Conservation (phyloP, 306 rosid genomes). For the Mimosa bimucronata region DNA sequence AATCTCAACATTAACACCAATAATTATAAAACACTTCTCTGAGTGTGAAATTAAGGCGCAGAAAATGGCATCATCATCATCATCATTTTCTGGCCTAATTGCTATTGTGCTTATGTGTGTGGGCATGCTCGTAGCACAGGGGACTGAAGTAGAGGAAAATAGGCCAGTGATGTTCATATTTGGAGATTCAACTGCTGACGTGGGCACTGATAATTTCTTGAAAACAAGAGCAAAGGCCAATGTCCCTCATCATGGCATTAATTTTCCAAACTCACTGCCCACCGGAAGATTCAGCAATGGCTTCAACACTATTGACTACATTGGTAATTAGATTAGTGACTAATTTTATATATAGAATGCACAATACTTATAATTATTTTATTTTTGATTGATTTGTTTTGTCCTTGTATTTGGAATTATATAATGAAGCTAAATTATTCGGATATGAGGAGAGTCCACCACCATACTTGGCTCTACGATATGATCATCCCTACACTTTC, state of each 20-base stretch:
- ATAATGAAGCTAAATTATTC: slow-evolving; percentile 33
- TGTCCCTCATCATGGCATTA: slow-evolving; percentile 50
- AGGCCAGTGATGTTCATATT: slow-evolving; percentile 50
- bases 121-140: slow-evolving; percentile 23
- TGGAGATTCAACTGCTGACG: slow-evolving; percentile 62
- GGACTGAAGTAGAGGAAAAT: background rate
- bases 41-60: slow-evolving; percentile 17
- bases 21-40: background rate
- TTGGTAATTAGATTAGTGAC: slow-evolving; percentile 33
- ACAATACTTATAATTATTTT: background rate
- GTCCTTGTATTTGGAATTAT: background rate
- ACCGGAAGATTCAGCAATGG: slow-evolving; percentile 74
- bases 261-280: slow-evolving; percentile 46
- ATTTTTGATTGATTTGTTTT: background rate
- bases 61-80: slow-evolving; percentile 38
- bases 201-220: slow-evolving; percentile 60
- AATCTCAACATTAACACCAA: background rate
- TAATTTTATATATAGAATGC: background rate
- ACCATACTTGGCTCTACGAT: slow-evolving; percentile 41
- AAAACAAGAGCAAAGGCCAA: slow-evolving; percentile 39
- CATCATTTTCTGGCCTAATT: background rate
- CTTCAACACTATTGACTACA: slow-evolving; percentile 54
- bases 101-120: slow-evolving; percentile 19
- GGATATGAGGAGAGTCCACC: slow-evolving; percentile 53
- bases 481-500: slow-evolving; percentile 14